Evolutionary conservation across 768 basidiomycete genomes (phyloP).

Genomic region (Infundibulicybe gibba): DNA sequence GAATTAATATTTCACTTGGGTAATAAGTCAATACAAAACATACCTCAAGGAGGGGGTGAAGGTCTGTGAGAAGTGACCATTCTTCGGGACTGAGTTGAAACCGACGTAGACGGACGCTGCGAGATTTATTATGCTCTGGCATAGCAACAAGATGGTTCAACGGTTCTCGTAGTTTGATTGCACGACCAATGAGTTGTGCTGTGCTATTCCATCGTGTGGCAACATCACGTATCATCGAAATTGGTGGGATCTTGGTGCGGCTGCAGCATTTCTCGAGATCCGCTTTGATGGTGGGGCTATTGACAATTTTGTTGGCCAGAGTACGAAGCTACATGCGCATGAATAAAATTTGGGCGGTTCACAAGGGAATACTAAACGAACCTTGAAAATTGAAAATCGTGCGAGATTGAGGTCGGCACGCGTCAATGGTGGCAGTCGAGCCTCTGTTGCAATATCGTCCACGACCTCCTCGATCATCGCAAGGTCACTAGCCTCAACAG

Average conservation of each 20-base stretch:
- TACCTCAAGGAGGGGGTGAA: slow-evolving; percentile 18
- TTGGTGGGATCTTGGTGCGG: slow-evolving; percentile 1
- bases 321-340: slow-evolving; percentile 11
- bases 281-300: slow-evolving; percentile 10
- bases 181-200: slow-evolving; percentile 11
- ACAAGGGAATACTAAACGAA: neutral
- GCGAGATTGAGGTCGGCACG: slow-evolving; percentile 1
- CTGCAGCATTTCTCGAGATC: slow-evolving; percentile 10
- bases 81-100: slow-evolving; percentile 12
- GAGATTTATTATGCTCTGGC: slow-evolving; percentile 13
- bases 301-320: slow-evolving; percentile 13
- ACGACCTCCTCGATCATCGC: slow-evolving; percentile 3
- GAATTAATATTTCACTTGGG: neutral
- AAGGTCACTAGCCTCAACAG: slow-evolving; percentile 3
- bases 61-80: slow-evolving; percentile 17
- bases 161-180: slow-evolving; percentile 11
- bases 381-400: slow-evolving; percentile 5
- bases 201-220: slow-evolving; percentile 21
- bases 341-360: slow-evolving; percentile 5
- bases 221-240: slow-evolving; percentile 14
- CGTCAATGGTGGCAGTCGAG: neutral
- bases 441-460: neutral
- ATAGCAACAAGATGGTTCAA: slow-evolving; percentile 11
- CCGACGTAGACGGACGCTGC: slow-evolving; percentile 7
- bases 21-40: neutral